phyloP scores from a whole-genome alignment of 768 basidiomycete genomes.

The Mycena metata region DNA sequence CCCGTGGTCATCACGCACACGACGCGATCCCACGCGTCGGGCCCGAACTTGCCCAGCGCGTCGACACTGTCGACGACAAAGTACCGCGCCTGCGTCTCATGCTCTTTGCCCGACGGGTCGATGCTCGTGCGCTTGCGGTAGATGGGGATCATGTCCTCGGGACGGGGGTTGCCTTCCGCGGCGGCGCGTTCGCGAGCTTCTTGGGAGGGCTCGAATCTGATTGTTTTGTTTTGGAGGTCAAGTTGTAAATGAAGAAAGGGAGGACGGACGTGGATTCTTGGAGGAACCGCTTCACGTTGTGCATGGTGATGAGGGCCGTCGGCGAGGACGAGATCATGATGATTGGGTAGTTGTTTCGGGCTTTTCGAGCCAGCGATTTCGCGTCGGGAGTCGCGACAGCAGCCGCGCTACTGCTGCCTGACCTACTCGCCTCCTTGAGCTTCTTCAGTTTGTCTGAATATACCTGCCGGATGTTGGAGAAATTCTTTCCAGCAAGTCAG shows the following conservation, averaged over 20 bases:
- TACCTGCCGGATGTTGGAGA: conserved; percentile 72
- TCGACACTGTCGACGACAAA: conserved; percentile 94
- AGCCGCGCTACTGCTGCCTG: conserved; percentile 56
- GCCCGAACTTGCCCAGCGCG: conserved; percentile 90
- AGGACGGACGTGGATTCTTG: conserved; percentile 83
- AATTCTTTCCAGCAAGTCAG: conserved; percentile 74
- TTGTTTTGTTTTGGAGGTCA: neutral
- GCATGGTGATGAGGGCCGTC: conserved; percentile 96
- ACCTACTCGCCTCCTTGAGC: conserved; percentile 74
- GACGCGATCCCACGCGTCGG: conserved; percentile 97
- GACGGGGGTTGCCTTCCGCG: conserved; percentile 77
- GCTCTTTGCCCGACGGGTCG: conserved; percentile 74
- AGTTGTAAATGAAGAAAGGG: neutral
- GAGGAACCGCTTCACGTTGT: conserved; percentile 95
- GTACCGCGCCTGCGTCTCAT: conserved; percentile 71
- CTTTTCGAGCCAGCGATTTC: conserved; percentile 77
- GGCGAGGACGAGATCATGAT: conserved; percentile 98
- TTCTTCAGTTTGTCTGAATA: conserved; percentile 86
- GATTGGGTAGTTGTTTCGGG: conserved; percentile 89
- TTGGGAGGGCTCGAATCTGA: conserved; percentile 81
- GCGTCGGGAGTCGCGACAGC: conserved; percentile 62
- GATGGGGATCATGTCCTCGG: conserved; percentile 90
- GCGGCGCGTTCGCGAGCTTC: conserved; percentile 78
- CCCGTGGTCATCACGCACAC: conserved; percentile 99
- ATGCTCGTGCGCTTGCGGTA: conserved; percentile 86